phyloP scores from a whole-genome alignment of 2,329 filamentous ascomycete genomes.

The Chaetomium olivaceum region DNA sequence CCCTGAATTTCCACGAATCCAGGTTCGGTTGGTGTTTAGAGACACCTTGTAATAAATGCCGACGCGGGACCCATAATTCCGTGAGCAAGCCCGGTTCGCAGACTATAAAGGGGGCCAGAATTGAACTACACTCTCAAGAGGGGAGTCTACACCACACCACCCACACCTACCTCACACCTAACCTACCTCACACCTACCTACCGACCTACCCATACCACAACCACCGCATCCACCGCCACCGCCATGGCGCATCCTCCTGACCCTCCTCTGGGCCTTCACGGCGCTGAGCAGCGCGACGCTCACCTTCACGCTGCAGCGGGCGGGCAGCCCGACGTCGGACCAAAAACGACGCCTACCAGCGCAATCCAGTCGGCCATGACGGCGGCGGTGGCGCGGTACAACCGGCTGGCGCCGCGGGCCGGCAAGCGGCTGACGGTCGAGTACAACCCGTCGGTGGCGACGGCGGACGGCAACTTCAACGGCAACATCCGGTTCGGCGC shows the following conservation, averaged over 20 bases:
- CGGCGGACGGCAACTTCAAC: constrained; percentile 49
- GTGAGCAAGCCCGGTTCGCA: not conserved
- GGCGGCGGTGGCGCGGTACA: constrained; percentile 45
- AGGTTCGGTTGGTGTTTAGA: constrained; percentile 8
- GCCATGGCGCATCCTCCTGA: constrained; percentile 43
- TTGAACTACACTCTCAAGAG: not conserved
- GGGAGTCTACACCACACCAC: not conserved
- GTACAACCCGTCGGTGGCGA: constrained; percentile 47
- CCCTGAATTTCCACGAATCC: constrained; percentile 26
- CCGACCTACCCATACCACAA: no score
- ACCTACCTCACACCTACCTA: not conserved
- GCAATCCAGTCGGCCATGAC: constrained; percentile 49
- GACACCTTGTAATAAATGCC: constrained; percentile 4
- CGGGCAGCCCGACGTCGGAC: constrained; percentile 44
- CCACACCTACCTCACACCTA: not conserved
- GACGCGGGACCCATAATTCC: constrained; percentile 2
- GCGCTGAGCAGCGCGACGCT: constrained; percentile 41
- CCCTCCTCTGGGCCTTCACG: constrained; percentile 36
- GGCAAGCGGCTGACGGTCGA: constrained; percentile 44
- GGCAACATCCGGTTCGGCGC: constrained; percentile 50
- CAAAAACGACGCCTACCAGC: constrained; percentile 45
- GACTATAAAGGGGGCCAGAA: not conserved
- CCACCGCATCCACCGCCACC: not conserved
- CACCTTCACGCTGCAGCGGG: constrained; percentile 43
- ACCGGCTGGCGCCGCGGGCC: constrained; percentile 37